Conservation (phyloP, 352 stramenopile genomes). For the Blastocystis sp. region DNA sequence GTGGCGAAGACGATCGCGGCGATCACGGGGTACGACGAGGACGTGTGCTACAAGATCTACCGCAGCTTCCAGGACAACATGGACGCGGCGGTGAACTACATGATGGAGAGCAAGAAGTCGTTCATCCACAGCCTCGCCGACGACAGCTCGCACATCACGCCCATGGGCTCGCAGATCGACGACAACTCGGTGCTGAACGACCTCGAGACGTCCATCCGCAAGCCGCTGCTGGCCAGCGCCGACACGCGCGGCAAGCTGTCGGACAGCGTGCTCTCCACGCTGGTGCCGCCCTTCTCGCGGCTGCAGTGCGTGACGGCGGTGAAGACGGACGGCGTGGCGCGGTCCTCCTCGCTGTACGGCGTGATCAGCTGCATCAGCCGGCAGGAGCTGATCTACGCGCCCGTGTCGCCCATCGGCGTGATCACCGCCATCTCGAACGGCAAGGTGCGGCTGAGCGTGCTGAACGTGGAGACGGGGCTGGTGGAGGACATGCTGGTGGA, state of each 20-base stretch:
- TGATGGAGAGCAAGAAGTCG: conserved; percentile 58
- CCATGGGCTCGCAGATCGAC: conserved; percentile 11
- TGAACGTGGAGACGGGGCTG: conserved; percentile 50
- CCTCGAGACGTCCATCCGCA: conserved; percentile 33
- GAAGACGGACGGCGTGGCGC: conserved; percentile 31
- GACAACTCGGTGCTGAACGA: conserved; percentile 58
- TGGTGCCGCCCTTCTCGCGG: conserved; percentile 29
- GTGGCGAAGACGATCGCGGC: conserved; percentile 40
- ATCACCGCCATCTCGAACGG: conserved; percentile 28
- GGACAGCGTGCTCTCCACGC: conserved; percentile 5
- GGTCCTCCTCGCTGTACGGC: conserved; percentile 49
- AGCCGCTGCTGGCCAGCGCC: not conserved
- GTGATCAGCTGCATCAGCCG: conserved; percentile 46
- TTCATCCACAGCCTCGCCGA: conserved; percentile 44
- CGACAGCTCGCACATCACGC: not conserved
- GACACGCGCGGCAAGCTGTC: not conserved
- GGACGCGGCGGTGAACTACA: conserved; percentile 56
- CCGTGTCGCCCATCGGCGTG: conserved; percentile 42
- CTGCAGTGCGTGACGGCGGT: conserved; percentile 27
- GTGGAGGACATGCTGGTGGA: not conserved
- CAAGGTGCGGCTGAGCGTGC: conserved; percentile 21
- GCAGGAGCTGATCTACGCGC: conserved; percentile 5
- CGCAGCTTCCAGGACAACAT: conserved; percentile 65
- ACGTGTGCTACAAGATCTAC: conserved; percentile 59
- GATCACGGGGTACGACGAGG: conserved; percentile 49